These are phyloP conservation scores for Suhomyces tanzawaensis DNA, from an alignment of 805 yeast species.

Conservation along the genomic window DNA sequence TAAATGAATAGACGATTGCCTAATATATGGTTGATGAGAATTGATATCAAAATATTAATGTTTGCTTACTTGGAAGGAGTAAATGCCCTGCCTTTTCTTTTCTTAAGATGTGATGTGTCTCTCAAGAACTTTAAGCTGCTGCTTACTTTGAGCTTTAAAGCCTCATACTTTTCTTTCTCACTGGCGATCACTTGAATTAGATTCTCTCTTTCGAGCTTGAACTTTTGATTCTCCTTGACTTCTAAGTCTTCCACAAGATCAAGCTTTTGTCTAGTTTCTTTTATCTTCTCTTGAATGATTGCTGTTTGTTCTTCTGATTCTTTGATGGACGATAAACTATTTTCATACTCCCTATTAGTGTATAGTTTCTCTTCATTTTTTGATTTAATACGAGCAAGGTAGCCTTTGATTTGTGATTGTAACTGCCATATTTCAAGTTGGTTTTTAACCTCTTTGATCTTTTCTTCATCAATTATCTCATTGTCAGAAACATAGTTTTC, in stretches of 20 bases:
- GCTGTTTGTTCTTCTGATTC: constrained; percentile 40
- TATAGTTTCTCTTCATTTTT: constrained; percentile 60
- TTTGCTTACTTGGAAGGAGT: constrained; percentile 23
- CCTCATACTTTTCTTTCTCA: constrained; percentile 23
- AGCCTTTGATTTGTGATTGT: constrained; percentile 43
- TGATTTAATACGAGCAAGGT: constrained; percentile 45
- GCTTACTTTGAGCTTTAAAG: constrained; percentile 27
- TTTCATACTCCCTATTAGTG: constrained; percentile 55
- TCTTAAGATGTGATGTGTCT: constrained; percentile 42
- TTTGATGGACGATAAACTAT: constrained; percentile 48
- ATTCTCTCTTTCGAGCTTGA: constrained; percentile 19
- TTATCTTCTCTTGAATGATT: constrained; percentile 16
- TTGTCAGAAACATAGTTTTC: constrained; percentile 22
- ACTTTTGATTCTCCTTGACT: constrained; percentile 14
- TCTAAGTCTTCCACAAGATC: constrained; percentile 20
- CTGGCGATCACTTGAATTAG: constrained; percentile 21
- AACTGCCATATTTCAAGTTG: constrained; percentile 46
- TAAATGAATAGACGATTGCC: too few relatives aligned
- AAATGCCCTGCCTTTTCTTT: constrained; percentile 39
- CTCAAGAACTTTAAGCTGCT: constrained; percentile 33
- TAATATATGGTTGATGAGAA: too few relatives aligned
- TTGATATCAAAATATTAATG: neutral
- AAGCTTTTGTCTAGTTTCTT: constrained; percentile 18
- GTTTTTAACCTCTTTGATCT: constrained; percentile 27
- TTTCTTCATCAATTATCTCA: constrained; percentile 13